Evolutionary conservation across 208 protist genomes (phyloP).

Genomic region (Acanthamoeba sp.): DNA sequence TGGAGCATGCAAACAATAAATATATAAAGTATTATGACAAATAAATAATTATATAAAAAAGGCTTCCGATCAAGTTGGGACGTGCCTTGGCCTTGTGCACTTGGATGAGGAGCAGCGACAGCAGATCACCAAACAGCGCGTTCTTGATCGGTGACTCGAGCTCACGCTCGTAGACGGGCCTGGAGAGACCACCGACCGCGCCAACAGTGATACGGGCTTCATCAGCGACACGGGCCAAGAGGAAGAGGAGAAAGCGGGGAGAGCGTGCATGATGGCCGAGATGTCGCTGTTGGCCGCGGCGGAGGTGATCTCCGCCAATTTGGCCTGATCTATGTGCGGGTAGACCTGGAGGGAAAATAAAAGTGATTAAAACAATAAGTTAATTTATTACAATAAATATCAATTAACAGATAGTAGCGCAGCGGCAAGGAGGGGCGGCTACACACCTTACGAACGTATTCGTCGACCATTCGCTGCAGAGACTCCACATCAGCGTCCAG

Average conservation of each 20-base stretch:
- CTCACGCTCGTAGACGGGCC: slow-evolving; percentile 38
- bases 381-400: no score
- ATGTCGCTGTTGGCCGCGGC: slow-evolving; percentile 5
- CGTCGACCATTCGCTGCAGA: slow-evolving; percentile 3
- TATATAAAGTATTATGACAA: no score
- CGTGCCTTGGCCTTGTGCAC: slow-evolving; percentile 47
- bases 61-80: no score
- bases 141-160: slow-evolving; percentile 40
- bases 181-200: background rate
- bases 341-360: background rate
- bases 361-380: no score
- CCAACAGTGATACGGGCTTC: no score
- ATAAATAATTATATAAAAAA: no score
- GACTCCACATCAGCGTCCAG: slow-evolving; percentile 23
- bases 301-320: background rate
- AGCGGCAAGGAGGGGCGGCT: no score
- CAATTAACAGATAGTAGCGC: no score
- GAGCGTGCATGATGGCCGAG: slow-evolving; percentile 31
- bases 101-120: slow-evolving; percentile 35
- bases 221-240: background rate
- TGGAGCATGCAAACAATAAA: background rate
- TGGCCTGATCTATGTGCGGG: background rate
- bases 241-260: background rate
- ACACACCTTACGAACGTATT: slow-evolving; percentile 1
- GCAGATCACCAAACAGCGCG: slow-evolving; percentile 5